Conservation (phyloP, 2,329 filamentous ascomycete species). For the Talaromyces sp. region DNA sequence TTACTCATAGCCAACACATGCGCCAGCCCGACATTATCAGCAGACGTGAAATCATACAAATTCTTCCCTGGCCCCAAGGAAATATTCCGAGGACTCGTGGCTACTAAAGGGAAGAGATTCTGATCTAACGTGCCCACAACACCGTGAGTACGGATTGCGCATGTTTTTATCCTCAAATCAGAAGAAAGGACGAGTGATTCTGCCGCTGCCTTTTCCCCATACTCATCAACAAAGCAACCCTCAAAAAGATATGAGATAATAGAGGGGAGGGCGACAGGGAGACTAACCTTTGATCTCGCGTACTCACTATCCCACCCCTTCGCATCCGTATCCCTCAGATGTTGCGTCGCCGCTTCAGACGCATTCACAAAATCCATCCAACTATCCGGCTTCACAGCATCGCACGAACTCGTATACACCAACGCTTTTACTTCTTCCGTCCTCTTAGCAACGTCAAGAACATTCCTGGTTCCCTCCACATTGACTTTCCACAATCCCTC, state of each 20-base stretch:
- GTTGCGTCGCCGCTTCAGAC: background rate
- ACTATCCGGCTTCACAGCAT: slow-evolving; percentile 17
- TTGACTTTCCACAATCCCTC: slow-evolving; percentile 13
- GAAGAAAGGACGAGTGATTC: slow-evolving; percentile 2
- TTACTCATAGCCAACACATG: slow-evolving; percentile 17
- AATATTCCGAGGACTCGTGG: slow-evolving; percentile 12
- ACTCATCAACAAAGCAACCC: background rate
- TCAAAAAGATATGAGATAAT: background rate
- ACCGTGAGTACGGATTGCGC: slow-evolving; percentile 18
- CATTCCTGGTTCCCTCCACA: slow-evolving; percentile 6
- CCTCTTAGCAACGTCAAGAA: slow-evolving; percentile 1
- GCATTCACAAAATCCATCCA: slow-evolving; percentile 19
- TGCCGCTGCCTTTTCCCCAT: slow-evolving; percentile 8
- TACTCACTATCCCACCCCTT: slow-evolving; percentile 10
- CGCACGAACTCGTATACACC: slow-evolving; percentile 19
- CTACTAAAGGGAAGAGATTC: slow-evolving; percentile 14
- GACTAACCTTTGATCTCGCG: slow-evolving; percentile 11
- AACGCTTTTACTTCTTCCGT: background rate
- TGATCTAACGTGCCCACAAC: slow-evolving; percentile 14
- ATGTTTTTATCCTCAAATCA: slow-evolving; percentile 7
- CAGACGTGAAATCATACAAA: slow-evolving; percentile 15
- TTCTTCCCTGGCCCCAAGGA: slow-evolving; percentile 6
- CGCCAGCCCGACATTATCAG: slow-evolving; percentile 16
- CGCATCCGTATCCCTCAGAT: background rate
- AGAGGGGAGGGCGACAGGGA: background rate